Evolutionary conservation across 257 asterid species (phyloP).

Genomic region (Linderniella brevidens): DNA sequence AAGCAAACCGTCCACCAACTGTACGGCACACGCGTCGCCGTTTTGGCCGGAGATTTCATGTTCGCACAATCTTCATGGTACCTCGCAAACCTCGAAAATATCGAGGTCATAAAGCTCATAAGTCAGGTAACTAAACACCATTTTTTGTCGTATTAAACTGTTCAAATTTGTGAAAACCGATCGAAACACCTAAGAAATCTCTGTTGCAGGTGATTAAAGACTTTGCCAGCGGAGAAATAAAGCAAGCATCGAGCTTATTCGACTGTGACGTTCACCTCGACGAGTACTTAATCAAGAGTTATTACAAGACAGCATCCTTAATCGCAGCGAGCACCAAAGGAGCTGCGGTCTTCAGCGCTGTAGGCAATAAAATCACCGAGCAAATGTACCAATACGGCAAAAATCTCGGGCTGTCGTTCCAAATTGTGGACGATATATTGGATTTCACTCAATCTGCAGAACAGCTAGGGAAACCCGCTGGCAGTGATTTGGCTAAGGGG

Average conservation of each 20-base stretch:
- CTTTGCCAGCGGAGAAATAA: conserved; percentile 95
- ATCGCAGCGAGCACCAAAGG: conserved; percentile 93
- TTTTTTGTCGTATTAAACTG: too few species aligned
- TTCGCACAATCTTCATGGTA: conserved; percentile 98
- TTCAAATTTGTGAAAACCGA: neutral
- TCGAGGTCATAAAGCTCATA: conserved; percentile 86
- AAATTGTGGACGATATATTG: conserved; percentile 75
- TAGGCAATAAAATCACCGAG: conserved; percentile 29
- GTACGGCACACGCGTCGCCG: conserved; percentile 86
- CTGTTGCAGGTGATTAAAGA: conserved; percentile 73
- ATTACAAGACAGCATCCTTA: conserved; percentile 86
- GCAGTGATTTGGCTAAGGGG: conserved; percentile 72
- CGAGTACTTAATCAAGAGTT: conserved; percentile 78
- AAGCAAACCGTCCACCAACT: conserved; percentile 83
- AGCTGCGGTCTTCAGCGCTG: conserved; percentile 76
- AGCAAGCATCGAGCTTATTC: conserved; percentile 75
- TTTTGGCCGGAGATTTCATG: conserved; percentile 95
- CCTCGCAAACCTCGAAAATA: conserved; percentile 89
- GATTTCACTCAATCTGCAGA: conserved; percentile 89
- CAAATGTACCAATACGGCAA: conserved; percentile 82
- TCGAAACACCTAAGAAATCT: neutral
- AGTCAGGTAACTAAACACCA: conserved; percentile 48
- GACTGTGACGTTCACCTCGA: conserved; percentile 77
- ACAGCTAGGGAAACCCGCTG: conserved; percentile 91
- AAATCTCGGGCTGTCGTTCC: conserved; percentile 82